Conservation (phyloP, 2,329 filamentous ascomycete genomes). For the Aspergillus tamarii region DNA sequence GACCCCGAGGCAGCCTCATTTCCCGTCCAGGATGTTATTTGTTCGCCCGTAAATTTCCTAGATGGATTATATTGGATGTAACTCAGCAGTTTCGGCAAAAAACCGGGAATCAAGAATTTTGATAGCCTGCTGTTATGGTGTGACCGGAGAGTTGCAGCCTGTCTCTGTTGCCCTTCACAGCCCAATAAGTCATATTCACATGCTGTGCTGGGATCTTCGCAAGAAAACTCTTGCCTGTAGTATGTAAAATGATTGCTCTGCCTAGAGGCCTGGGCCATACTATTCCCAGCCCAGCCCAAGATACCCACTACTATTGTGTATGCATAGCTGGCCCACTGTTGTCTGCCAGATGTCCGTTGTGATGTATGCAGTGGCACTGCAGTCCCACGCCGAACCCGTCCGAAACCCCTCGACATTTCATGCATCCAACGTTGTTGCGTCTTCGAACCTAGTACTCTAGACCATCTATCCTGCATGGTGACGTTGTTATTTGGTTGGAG, state of each 20-base stretch:
- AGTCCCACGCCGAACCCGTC: background rate
- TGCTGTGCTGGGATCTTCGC: background rate
- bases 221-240: background rate
- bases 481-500: background rate
- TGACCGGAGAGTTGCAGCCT: background rate
- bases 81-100: background rate
- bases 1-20: background rate
- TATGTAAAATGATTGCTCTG: background rate
- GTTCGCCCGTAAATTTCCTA: background rate
- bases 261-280: background rate
- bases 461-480: conserved; percentile 1
- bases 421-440: conserved; percentile 1
- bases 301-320: background rate
- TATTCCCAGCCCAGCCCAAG: background rate
- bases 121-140: background rate
- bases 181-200: background rate
- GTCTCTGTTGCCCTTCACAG: background rate
- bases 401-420: background rate
- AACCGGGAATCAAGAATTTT: background rate
- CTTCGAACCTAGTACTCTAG: background rate
- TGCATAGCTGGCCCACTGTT: background rate
- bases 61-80: background rate
- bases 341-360: conserved; percentile 1
- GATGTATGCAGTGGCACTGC: conserved; percentile 1
- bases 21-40: background rate